Evolutionary conservation across 345 rosid genomes (phyloP), one percentile per base, ranked within the genome.

Genomic region (Linum tenue): DNA sequence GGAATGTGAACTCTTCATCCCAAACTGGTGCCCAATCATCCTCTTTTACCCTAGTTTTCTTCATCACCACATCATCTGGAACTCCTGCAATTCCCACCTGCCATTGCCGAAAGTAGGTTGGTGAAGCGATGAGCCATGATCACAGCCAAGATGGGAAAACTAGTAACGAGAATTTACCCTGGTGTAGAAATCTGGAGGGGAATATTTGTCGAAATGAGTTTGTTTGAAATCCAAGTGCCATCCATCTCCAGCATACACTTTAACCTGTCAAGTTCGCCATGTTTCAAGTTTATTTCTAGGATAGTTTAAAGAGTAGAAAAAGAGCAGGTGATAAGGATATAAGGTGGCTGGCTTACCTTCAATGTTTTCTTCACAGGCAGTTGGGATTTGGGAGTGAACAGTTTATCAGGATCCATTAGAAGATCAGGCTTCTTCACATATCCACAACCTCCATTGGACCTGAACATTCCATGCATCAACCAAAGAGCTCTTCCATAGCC

Each of bases 401-500:
- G 63, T 68, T 73, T 66, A 62, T 55, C 65, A 17, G 56, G 17
- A 2, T 56, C 39, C 77, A 69, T 61, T 36, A 74, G 64, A 63
- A 74, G 39, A 16, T 74, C 70, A 2, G 77, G 73, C 39, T 74
- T 74, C 59, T 62, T 62, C 36, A 74, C 77, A 51, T 69, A 74
- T 43, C 77, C 77, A 41, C 77, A 74, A 37, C 77, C 56, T 50
- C 73, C 77, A 39, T 74, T 74, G 11, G 77, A 64, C 65, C 67
- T 66, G 51, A 74, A 74, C 77, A 74, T 74, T 35, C 77, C 77
- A 15, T 74, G 70, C 77, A 74, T 74, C 38, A 74, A 44, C 77
- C 77, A 74, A 22, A 74, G 77, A 36, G 64, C 22, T 56, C 58
- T 74, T 5, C 73, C 77, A 74, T 74, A 69, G 44, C 77, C 77